phyloP scores from a whole-genome alignment of 495 filamentous ascomycete genomes.

The Letharia lupina region DNA sequence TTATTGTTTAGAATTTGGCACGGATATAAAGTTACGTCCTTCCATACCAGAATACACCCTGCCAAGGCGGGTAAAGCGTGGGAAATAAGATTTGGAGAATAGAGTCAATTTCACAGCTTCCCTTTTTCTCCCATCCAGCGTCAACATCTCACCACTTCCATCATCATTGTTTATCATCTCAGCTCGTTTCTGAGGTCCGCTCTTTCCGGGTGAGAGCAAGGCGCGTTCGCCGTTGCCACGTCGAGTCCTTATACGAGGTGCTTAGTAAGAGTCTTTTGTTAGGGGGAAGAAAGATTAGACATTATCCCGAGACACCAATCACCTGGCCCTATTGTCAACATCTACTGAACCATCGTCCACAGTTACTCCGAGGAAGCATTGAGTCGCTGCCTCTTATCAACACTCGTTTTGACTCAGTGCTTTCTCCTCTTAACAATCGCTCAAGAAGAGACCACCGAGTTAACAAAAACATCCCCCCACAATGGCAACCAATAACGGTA shows the following conservation, averaged over 20 bases:
- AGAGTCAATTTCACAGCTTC: constrained; percentile 2
- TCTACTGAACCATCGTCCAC: background rate
- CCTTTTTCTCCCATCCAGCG: background rate
- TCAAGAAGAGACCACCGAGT: constrained; percentile 3
- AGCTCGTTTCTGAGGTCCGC: background rate
- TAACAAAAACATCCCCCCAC: background rate
- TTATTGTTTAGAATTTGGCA: background rate
- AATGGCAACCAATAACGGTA: background rate
- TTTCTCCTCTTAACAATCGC: constrained; percentile 5
- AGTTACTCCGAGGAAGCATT: constrained; percentile 15
- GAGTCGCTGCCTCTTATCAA: constrained; percentile 11
- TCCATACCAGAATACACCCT: background rate
- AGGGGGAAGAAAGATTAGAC: constrained; percentile 10
- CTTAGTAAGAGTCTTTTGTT: background rate
- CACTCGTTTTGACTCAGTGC: background rate
- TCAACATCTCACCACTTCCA: background rate
- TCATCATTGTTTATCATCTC: constrained; percentile 3
- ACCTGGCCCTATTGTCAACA: constrained; percentile 8
- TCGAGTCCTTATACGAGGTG: constrained; percentile 3
- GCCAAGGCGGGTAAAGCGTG: constrained; percentile 2
- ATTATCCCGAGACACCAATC: constrained; percentile 10
- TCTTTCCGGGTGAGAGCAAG: background rate
- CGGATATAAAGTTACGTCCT: background rate
- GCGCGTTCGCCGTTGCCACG: constrained; percentile 5
- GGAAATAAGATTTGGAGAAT: background rate